Conservation (phyloP, 805 yeast genomes). For the Lachancea sp. region DNA sequence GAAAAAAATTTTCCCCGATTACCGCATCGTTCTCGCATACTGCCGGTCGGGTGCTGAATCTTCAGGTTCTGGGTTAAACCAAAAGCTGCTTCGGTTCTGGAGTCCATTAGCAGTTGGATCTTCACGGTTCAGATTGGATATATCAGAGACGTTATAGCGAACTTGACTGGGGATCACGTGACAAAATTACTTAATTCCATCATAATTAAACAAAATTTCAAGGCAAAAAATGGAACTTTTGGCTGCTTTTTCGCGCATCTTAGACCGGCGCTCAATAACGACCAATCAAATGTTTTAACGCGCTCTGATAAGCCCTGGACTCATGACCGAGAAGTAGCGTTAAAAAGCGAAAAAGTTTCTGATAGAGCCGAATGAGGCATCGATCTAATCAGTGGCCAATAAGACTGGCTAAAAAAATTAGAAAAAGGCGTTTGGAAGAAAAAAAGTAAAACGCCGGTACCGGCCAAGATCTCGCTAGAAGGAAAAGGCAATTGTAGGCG, state of each 20-base stretch:
- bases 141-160: neutral
- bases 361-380: neutral
- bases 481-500: too few species aligned
- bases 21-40: neutral
- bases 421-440: neutral
- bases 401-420: neutral
- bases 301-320: neutral
- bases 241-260: neutral
- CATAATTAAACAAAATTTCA: neutral
- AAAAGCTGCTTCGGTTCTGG: too few species aligned
- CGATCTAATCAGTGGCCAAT: neutral
- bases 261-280: neutral
- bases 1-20: neutral
- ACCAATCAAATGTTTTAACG: neutral
- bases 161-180: neutral
- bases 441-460: neutral
- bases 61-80: too few species aligned
- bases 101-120: too few species aligned
- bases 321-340: neutral
- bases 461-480: neutral
- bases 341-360: neutral
- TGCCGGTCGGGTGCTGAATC: neutral
- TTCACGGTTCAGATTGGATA: too few species aligned
- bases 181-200: neutral
- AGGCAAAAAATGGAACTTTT: too few species aligned